Evolutionary conservation across 176 grass and related monocot species (phyloP).

Genomic region (Oryza australiensis): DNA sequence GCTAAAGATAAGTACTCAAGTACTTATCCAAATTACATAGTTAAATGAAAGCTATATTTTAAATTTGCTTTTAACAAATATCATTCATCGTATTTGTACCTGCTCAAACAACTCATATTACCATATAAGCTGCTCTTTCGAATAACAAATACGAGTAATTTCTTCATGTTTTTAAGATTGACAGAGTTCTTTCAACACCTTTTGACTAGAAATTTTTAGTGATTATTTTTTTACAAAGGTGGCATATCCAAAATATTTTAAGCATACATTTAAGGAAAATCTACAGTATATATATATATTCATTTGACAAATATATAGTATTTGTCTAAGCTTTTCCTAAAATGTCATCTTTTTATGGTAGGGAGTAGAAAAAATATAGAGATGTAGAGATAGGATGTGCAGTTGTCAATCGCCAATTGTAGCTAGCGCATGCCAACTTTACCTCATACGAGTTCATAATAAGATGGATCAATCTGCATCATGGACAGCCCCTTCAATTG

Average conservation of each 20-base stretch:
- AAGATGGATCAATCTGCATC: background rate
- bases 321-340: no score
- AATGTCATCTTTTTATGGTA: no score
- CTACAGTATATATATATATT: background rate
- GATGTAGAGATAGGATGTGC: no score
- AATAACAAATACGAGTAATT: background rate
- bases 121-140: background rate
- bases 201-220: background rate
- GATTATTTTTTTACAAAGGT: background rate
- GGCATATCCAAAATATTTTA: background rate
- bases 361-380: no score
- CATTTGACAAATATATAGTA: no score
- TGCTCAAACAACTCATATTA: background rate
- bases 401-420: background rate
- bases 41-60: no score
- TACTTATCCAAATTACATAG: no score
- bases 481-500: background rate
- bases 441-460: background rate
- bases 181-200: background rate
- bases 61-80: no score
- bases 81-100: no score
- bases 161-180: background rate
- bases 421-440: slow-evolving; percentile 1
- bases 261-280: background rate
- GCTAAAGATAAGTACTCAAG: no score